Conservation (phyloP, 2,329 filamentous ascomycete genomes). For the Clonostachys byssicola region DNA sequence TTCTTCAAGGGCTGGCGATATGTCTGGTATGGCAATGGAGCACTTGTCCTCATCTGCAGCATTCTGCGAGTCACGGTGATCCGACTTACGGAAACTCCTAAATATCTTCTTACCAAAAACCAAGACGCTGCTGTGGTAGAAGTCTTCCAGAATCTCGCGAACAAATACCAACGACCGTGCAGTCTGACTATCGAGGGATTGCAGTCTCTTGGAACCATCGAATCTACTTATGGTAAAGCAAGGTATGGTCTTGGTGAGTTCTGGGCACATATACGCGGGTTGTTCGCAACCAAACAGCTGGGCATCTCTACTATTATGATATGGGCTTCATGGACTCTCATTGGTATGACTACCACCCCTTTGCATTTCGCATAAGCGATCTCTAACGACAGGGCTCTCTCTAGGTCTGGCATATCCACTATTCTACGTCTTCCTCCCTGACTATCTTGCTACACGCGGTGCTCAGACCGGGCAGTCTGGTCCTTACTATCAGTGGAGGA, state of each 20-base stretch:
- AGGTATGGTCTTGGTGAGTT: slow-evolving; percentile 23
- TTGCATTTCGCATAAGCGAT: no score
- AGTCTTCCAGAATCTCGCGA: slow-evolving; percentile 43
- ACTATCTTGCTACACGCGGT: slow-evolving; percentile 58
- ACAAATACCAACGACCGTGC: slow-evolving; percentile 30
- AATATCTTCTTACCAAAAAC: slow-evolving; percentile 38
- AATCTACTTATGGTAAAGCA: slow-evolving; percentile 24
- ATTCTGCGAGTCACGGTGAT: slow-evolving; percentile 39
- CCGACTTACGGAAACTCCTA: slow-evolving; percentile 40
- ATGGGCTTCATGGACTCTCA: slow-evolving; percentile 66
- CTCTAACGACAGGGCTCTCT: no score
- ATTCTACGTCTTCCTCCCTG: slow-evolving; percentile 10
- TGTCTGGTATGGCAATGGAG: slow-evolving; percentile 37
- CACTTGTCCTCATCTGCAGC: slow-evolving; percentile 36
- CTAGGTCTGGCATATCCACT: not conserved
- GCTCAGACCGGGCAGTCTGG: slow-evolving; percentile 32
- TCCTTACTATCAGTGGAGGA: slow-evolving; percentile 47
- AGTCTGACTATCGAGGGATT: slow-evolving; percentile 39
- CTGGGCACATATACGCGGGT: slow-evolving; percentile 54
- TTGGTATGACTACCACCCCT: slow-evolving; percentile 51
- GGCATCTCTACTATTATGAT: slow-evolving; percentile 59
- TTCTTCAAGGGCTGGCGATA: slow-evolving; percentile 49
- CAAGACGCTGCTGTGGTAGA: slow-evolving; percentile 42
- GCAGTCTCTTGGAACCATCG: slow-evolving; percentile 37
- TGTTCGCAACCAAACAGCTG: slow-evolving; percentile 59